phyloP scores from a whole-genome alignment of 495 filamentous ascomycete genomes.

The Tuber melanosporum region DNA sequence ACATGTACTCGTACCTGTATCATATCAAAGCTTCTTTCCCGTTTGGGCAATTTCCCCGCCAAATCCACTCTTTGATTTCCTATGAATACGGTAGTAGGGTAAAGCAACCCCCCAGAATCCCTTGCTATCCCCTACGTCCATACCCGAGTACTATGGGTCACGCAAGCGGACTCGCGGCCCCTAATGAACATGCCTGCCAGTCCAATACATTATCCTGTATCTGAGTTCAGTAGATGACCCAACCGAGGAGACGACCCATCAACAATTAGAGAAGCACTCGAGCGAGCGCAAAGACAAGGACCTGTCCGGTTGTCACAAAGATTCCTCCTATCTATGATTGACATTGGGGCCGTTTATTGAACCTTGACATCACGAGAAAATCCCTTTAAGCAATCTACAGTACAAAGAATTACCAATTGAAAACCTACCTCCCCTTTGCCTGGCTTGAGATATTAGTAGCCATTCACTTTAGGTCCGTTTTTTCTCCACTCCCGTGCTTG shows the following conservation, averaged over 20 bases:
- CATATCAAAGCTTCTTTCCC: too few species aligned
- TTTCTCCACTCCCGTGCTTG: too few species aligned
- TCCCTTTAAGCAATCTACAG: neutral
- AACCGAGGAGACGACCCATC: neutral
- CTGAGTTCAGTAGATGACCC: neutral
- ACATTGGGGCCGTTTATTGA: neutral
- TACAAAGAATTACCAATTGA: too few species aligned
- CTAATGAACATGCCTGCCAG: neutral
- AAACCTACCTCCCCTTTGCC: neutral
- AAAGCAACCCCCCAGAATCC: too few species aligned
- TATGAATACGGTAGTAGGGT: too few species aligned
- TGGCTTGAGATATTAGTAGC: conserved; percentile 9
- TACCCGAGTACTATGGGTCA: neutral
- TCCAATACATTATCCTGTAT: neutral
- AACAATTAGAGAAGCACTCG: neutral
- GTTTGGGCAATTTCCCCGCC: too few species aligned
- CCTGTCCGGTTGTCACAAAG: too few species aligned
- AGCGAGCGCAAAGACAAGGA: neutral
- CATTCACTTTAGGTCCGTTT: neutral
- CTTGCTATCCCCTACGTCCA: too few species aligned
- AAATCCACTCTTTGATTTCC: too few species aligned
- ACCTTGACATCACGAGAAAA: neutral
- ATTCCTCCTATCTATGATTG: neutral
- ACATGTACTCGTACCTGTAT: too few species aligned
- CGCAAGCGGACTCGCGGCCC: neutral